A percentile compares a stretch with the other conserved stretches of the same genome.
Evolutionary conservation across 306 rosid species (phyloP).

Genomic region (Sicyos baderoa): DNA sequence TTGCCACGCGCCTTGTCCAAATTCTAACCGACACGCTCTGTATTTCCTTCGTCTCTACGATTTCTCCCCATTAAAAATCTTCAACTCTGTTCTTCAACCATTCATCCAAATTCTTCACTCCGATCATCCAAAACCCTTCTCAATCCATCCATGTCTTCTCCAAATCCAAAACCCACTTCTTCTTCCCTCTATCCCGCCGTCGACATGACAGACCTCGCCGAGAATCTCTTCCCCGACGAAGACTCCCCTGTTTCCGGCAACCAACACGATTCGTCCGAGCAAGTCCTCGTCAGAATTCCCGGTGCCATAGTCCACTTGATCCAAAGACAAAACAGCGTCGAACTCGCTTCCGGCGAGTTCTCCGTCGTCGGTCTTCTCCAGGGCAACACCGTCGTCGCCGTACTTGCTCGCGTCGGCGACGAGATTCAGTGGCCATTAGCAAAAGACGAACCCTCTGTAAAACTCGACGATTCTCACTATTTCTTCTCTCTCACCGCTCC

Average conservation of each 20-base stretch:
- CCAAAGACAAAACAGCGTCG: conserved; percentile 55
- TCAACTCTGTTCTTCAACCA: background rate
- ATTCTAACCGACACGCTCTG: conserved; percentile 11
- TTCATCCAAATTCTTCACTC: background rate
- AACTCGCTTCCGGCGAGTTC: conserved; percentile 70
- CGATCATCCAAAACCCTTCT: background rate
- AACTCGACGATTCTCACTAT: conserved; percentile 67
- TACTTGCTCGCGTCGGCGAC: conserved; percentile 55
- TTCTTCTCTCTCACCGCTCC: conserved; percentile 61
- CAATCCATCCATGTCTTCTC: background rate
- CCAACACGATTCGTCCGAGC: conserved; percentile 31
- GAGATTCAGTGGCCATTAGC: conserved; percentile 77
- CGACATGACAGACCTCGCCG: conserved; percentile 29
- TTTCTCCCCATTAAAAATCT: background rate
- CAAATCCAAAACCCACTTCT: conserved; percentile 10
- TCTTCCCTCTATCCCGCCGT: conserved; percentile 39
- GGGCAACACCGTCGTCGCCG: conserved; percentile 48
- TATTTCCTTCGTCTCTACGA: conserved; percentile 5
- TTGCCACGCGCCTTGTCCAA: background rate
- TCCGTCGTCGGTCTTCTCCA: conserved; percentile 39
- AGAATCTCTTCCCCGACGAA: conserved; percentile 38
- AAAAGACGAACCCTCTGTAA: conserved; percentile 62
- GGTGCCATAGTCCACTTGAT: conserved; percentile 63
- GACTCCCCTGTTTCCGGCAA: conserved; percentile 22
- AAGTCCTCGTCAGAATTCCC: conserved; percentile 44